Base-by-base conservation (phyloP, 2,329 filamentous ascomycete genomes). In the Epichloe festucae region DNA sequence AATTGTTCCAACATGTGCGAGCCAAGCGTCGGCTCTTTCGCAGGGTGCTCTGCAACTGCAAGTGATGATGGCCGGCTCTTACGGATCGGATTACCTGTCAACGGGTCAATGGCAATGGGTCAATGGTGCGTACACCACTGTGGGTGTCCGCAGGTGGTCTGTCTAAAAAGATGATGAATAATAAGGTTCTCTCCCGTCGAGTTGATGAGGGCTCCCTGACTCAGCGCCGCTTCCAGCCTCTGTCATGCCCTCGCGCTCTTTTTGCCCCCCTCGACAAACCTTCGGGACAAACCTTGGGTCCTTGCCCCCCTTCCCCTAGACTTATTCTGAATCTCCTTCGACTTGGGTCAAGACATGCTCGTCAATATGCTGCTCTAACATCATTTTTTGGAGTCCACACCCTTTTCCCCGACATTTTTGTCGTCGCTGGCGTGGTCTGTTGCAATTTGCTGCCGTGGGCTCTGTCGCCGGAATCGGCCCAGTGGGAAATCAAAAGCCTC, bases 391-490 rank as follows among this genome's bases (percentile, higher is more conserved):
- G 7, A 7, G 8, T 17, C 14, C 15, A 3, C n/a, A 5, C 3
- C 19, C n/a, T 36, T 46, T 34, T 34, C 34, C 23, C 36, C 34
- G n/a, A 34, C 34, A 3, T n/a, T 40, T 19, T 21, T 45, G 3
- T 42, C 17, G 6, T 21, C n/a, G 17, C 19, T 17, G 15, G 8
- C 27, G 27, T 31, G 27, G 27, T 31, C 27, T 10, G 1, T 31
- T 15, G 19, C 46, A 27, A 41, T 23, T 17, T 6, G 27, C 27
- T 44, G 44, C 14, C 27, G 19, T 46, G 43, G 21, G 35, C 38
- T 41, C 44, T 15, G 46, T 49, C 46, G 52, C 53, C 52, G 49
- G 46, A 51, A 52, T 50, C 46, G 49, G 51, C 45, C 48, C 48
- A 50, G 40, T 34, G 49, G 19, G 44, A 19, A 52, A 40, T 14